Conservation (phyloP, 225 moss, liverwort and hornwort species). For the Climacium dendroides region DNA sequence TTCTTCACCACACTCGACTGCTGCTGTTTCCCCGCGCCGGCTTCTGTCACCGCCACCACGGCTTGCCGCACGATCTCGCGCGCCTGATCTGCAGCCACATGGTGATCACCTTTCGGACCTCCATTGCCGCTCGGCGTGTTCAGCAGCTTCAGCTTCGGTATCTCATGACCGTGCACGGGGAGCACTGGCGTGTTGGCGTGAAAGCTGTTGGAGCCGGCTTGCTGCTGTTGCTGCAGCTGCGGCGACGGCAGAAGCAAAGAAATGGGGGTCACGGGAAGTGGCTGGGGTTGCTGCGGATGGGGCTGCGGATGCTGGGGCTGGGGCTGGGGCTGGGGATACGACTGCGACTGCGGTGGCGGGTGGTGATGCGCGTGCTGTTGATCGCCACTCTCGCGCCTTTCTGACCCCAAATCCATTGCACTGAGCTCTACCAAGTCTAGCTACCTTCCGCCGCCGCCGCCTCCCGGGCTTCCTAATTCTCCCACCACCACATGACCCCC, state of each 20-base stretch:
- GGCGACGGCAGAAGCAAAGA: slow-evolving; percentile 8
- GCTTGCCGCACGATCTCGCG: slow-evolving; percentile 46
- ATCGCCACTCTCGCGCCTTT: slow-evolving; percentile 26
- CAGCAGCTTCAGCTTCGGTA: slow-evolving; percentile 29
- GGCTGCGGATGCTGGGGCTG: not conserved
- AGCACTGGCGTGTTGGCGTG: not conserved
- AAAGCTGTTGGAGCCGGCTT: slow-evolving; percentile 1
- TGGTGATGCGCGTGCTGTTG: slow-evolving; percentile 9
- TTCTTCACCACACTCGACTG: slow-evolving; percentile 20
- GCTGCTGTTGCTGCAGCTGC: slow-evolving; percentile 5
- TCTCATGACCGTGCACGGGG: slow-evolving; percentile 7
- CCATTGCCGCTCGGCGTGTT: slow-evolving; percentile 42
- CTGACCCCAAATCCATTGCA: slow-evolving; percentile 43
- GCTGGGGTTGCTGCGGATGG: not conserved
- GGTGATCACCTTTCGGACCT: slow-evolving; percentile 19
- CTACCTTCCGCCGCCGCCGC: not conserved
- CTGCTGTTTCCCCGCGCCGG: not conserved
- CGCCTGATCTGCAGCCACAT: slow-evolving; percentile 29
- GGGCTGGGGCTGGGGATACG: not conserved
- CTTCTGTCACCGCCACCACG: slow-evolving; percentile 16
- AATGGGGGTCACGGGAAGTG: not conserved
- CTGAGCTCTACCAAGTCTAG: not conserved
- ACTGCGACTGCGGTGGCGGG: not conserved
- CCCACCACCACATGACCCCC: slow-evolving; percentile 48
- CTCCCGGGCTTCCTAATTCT: slow-evolving; percentile 25